Evolutionary conservation across 2,329 filamentous ascomycete species (phyloP), one percentile per base, ranked within the genome.

Genomic region (Leptographium lundbergii): DNA sequence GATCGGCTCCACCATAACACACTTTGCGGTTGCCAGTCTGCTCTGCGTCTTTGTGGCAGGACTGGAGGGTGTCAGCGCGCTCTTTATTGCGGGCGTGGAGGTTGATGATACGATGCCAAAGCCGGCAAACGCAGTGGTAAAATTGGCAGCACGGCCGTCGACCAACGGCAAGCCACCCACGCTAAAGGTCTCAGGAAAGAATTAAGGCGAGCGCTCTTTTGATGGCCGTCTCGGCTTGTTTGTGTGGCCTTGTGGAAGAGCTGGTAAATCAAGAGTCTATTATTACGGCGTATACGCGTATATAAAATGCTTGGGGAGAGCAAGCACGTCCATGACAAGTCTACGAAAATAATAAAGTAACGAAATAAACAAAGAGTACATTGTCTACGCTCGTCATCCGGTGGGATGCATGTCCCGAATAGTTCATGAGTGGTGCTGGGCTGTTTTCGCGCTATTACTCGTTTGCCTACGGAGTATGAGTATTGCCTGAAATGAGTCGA

Each of bases 1-100:
- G 69, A 99, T 99, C 69, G 94, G 94, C 36, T 95, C 90, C 32
- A 96, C 90, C 4, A 99, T 99, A 65, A 95, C 84, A 67, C 91
- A 97, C 70, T 99, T 97, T 72, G 84, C 85, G 62, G 97, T 99
- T 73, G 92, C 91, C 22, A 96, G 90, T 71, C 71, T 89, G 65
- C 69, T 97, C 52, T 94, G 91, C 65, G 85, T 95, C 10, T 99
- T 99, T 74, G 91, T 99, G 51, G 89, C 91, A 0, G 84, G 81
- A 17, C 74, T 99, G 53, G 94, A 99, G 74, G 85, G 87, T 19
- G 81, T 95, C 4, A 96, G 91, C 68, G 88, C 89, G 67, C 72
- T 88, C 54, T 89, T 96, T 64, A 88, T 95, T 56, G 78, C 83
- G 11, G 92, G 91, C 0, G 84, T 96, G 19, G 84, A 90, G 66